phyloP scores from a whole-genome alignment of 192 early-diverging fungal genomes.

The Backusella parvicylindrica region DNA sequence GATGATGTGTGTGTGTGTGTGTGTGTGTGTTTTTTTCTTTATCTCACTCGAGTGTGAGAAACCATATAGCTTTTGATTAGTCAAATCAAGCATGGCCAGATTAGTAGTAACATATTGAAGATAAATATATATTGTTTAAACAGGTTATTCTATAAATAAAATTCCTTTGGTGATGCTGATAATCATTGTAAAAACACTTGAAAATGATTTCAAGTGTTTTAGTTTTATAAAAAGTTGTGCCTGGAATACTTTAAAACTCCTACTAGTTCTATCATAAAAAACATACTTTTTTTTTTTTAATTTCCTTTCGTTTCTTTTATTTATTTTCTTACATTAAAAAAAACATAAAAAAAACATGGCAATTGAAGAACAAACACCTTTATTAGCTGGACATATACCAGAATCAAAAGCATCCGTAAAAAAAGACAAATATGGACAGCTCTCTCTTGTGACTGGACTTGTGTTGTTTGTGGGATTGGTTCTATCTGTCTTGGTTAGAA shows the following conservation, averaged over 20 bases:
- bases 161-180: background rate
- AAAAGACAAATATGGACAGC: background rate
- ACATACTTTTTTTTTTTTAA: background rate
- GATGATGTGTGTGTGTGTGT: no score
- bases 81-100: no score
- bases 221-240: background rate
- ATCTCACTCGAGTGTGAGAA: no score
- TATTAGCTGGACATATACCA: background rate
- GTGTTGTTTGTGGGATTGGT: conserved; percentile 24
- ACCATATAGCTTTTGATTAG: no score
- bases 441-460: conserved; percentile 6
- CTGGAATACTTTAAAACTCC: background rate
- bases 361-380: background rate
- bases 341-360: background rate
- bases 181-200: background rate
- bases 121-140: no score
- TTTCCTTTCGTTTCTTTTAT: background rate
- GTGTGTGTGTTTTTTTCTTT: no score
- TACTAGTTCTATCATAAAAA: background rate
- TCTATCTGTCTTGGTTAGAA: conserved; percentile 15
- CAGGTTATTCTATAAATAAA: no score
- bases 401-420: background rate
- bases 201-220: background rate
- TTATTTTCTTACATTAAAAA: background rate
- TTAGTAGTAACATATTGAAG: no score